These are phyloP conservation scores for Globisporangium mamillatum DNA, from an alignment of 352 stramenopile genomes.

Conservation along the genomic window DNA sequence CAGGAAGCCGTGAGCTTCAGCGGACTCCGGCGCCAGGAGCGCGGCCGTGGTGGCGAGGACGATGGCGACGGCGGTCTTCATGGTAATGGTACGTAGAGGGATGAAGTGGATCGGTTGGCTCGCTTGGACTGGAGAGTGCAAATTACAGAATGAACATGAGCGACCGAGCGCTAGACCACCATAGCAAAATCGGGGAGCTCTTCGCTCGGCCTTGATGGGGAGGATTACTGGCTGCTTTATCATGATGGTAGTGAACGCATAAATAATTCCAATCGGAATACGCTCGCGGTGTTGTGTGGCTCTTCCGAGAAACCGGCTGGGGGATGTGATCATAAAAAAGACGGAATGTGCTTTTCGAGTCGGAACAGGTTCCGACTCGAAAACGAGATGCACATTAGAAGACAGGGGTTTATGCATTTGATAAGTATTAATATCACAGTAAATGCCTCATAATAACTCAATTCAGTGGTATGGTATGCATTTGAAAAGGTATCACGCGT, in stretches of 20 bases:
- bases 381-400: neutral
- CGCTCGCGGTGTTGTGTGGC: neutral
- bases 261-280: neutral
- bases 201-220: neutral
- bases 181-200: neutral
- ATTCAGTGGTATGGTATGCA: neutral
- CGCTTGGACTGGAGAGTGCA: neutral
- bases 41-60: conserved; percentile 1
- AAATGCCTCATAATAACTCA: neutral
- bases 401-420: neutral
- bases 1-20: conserved; percentile 8
- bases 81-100: neutral
- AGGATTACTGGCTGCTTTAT: neutral
- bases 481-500: neutral
- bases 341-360: neutral
- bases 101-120: neutral
- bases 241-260: neutral
- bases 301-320: neutral
- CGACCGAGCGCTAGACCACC: neutral
- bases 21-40: neutral
- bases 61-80: conserved; percentile 7
- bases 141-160: conserved; percentile 9
- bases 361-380: neutral
- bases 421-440: neutral
- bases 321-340: neutral